A percentile compares a stretch with the other conserved stretches of the same genome.
Conservation (phyloP, 495 filamentous ascomycete species). For the Podospora sp. region DNA sequence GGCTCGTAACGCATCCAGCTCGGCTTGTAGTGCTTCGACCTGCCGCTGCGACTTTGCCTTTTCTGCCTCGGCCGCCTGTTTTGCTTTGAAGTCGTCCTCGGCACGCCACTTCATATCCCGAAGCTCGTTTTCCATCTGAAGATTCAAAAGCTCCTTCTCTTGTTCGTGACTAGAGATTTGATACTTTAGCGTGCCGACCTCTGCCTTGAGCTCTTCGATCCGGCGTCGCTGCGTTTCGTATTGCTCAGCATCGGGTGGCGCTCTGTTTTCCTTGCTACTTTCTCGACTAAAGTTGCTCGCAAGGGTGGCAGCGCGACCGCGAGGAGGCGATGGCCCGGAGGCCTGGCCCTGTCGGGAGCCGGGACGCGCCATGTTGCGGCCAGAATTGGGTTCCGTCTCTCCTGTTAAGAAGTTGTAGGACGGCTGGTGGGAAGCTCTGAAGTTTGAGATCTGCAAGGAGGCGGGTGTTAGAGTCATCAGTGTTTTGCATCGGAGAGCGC, state of each 20-base stretch:
- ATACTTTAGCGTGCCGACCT: conserved; percentile 56
- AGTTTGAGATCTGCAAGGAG: conserved; percentile 23
- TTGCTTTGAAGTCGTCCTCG: conserved; percentile 81
- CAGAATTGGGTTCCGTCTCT: conserved; percentile 37
- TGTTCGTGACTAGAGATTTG: conserved; percentile 71
- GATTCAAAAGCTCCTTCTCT: conserved; percentile 74
- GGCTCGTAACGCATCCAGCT: conserved; percentile 62
- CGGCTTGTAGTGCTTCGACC: conserved; percentile 68
- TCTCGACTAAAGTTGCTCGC: conserved; percentile 36
- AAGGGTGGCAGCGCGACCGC: conserved; percentile 33
- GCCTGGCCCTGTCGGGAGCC: conserved; percentile 40
- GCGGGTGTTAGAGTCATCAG: background rate
- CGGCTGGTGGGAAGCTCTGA: conserved; percentile 49
- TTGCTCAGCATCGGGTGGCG: conserved; percentile 51
- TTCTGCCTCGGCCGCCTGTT: conserved; percentile 74
- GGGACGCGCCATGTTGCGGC: conserved; percentile 37
- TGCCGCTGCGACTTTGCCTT: conserved; percentile 68
- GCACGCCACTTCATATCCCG: conserved; percentile 71
- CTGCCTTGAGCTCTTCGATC: conserved; percentile 59
- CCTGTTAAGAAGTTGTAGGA: conserved; percentile 65
- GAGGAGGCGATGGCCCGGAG: conserved; percentile 39
- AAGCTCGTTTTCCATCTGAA: conserved; percentile 82
- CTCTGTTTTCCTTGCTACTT: conserved; percentile 54
- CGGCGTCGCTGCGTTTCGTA: conserved; percentile 53
- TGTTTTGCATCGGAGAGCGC: conserved; percentile 26